phyloP scores from a whole-genome alignment of 495 filamentous ascomycete genomes.

The Bryoglossum gracile region DNA sequence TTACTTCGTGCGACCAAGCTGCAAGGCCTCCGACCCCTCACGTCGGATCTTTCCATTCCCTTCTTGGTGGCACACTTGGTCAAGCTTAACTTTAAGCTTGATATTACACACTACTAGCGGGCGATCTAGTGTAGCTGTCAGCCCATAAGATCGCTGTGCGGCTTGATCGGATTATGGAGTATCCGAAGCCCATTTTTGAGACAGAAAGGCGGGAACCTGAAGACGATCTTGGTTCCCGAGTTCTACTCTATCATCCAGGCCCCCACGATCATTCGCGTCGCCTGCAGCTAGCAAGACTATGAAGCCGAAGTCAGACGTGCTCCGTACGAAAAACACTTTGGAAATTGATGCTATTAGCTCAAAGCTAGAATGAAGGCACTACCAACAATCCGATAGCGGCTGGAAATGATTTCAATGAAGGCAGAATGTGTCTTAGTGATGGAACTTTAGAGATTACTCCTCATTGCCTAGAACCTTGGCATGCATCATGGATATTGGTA shows the following conservation, averaged over 20 bases:
- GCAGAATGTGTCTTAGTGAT: no score
- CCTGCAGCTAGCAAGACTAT: no score
- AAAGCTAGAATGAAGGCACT: no score
- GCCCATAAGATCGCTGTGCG: not conserved
- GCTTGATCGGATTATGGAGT: not conserved
- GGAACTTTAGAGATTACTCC: not conserved
- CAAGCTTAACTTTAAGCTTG: conserved; percentile 19
- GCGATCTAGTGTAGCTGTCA: not conserved
- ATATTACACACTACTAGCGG: not conserved
- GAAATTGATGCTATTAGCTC: no score
- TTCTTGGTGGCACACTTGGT: not conserved
- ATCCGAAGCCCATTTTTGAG: not conserved
- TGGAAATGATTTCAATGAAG: no score
- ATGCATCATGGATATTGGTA: not conserved
- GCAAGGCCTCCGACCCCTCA: not conserved
- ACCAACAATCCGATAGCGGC: no score
- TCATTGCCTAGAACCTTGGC: not conserved
- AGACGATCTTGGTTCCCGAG: no score
- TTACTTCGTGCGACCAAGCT: not conserved
- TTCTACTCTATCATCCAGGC: no score
- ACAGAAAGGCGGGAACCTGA: no score
- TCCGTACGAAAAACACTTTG: no score
- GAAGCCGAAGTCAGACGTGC: no score
- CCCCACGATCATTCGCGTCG: no score
- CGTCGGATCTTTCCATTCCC: not conserved